These are phyloP conservation scores for Pulveroboletus sp. DNA, from an alignment of 768 basidiomycete genomes.

Conservation along the genomic window DNA sequence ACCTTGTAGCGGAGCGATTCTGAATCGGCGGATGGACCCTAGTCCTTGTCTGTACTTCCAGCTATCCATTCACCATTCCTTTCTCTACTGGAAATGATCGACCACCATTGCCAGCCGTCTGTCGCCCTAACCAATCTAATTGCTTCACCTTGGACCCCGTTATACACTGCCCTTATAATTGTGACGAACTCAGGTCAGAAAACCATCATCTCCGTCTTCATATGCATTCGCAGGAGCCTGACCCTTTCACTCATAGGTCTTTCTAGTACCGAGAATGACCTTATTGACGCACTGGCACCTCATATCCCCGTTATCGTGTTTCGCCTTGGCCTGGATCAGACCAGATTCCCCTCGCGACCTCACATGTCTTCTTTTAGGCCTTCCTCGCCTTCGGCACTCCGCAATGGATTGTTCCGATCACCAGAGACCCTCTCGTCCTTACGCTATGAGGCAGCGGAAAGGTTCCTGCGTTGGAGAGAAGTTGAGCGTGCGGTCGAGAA, in stretches of 20 bases:
- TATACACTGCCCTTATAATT: constrained; percentile 61
- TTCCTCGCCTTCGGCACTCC: constrained; percentile 46
- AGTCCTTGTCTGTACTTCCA: constrained; percentile 36
- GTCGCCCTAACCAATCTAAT: constrained; percentile 49
- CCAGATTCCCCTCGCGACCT: constrained; percentile 27
- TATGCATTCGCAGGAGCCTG: neutral
- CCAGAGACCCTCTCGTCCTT: constrained; percentile 58
- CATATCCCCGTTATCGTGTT: constrained; percentile 60
- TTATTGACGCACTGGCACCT: constrained; percentile 48
- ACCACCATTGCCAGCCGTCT: constrained; percentile 52
- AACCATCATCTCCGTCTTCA: neutral
- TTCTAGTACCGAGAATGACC: constrained; percentile 36
- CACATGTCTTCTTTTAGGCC: constrained; percentile 60
- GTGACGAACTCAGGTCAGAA: constrained; percentile 47
- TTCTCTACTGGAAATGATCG: constrained; percentile 49
- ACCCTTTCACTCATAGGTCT: constrained; percentile 23
- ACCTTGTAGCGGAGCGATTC: constrained; percentile 1
- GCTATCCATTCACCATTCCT: constrained; percentile 58
- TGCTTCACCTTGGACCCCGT: constrained; percentile 53
- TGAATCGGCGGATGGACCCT: constrained; percentile 7
- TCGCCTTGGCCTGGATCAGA: constrained; percentile 37
- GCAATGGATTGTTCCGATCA: constrained; percentile 59
- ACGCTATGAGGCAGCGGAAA: constrained; percentile 62
- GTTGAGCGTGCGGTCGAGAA: constrained; percentile 55
- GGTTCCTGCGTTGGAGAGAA: constrained; percentile 72